These are phyloP conservation scores for Schizosaccharomyces versatilis DNA, from an alignment of 1,139 yeast genomes.

Conservation along the genomic window DNA sequence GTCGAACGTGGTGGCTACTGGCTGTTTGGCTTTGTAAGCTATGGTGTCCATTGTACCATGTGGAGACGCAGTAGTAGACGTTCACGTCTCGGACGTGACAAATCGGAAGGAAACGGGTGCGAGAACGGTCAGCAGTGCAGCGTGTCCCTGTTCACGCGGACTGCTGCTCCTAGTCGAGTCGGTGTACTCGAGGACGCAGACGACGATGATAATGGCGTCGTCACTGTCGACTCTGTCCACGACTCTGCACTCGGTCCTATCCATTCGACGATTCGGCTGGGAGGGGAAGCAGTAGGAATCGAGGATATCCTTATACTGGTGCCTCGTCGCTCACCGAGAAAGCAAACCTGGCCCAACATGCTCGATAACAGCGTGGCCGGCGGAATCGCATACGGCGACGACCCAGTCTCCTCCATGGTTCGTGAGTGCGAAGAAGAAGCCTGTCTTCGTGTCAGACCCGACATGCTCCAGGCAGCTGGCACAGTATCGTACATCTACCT, in stretches of 20 bases:
- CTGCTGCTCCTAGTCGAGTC: background rate
- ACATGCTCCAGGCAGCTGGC: constrained; percentile 31
- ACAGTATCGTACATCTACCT: constrained; percentile 42
- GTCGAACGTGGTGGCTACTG: constrained; percentile 1
- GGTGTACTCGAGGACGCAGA: too few species aligned
- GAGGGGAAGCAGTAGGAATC: too few species aligned
- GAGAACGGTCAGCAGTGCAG: too few species aligned
- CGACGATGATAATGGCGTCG: too few species aligned
- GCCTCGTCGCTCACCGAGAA: constrained; percentile 53
- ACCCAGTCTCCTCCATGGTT: constrained; percentile 49
- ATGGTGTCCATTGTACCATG: background rate
- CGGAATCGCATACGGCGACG: constrained; percentile 67
- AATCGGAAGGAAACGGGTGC: background rate
- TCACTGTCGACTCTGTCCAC: too few species aligned
- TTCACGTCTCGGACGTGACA: too few species aligned
- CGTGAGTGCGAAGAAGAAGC: constrained; percentile 89
- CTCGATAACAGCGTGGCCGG: constrained; percentile 90
- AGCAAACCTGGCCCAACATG: constrained; percentile 77
- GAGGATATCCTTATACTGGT: constrained; percentile 31
- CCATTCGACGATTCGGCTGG: too few species aligned
- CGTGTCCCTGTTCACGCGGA: too few species aligned
- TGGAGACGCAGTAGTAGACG: too few species aligned
- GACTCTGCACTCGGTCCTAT: too few species aligned
- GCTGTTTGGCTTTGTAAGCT: constrained; percentile 1
- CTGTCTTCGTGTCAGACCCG: constrained; percentile 27